Evolutionary conservation across 495 filamentous ascomycete genomes (phyloP).

Genomic region (Tetracladium marchalianum): DNA sequence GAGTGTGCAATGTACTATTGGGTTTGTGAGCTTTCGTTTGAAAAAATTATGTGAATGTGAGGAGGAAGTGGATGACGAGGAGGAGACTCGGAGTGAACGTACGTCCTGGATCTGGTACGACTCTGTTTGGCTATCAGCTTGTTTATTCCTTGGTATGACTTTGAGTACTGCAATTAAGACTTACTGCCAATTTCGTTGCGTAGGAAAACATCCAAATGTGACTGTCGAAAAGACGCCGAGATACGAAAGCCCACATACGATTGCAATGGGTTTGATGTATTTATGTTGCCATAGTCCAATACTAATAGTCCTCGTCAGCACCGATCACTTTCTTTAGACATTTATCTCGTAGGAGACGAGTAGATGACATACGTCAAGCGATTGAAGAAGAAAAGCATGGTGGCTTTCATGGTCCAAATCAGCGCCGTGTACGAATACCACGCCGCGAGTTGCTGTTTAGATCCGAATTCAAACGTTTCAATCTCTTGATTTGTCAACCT

Average conservation of each 20-base stretch:
- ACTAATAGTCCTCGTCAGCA: background rate
- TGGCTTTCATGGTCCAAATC: conserved; percentile 1
- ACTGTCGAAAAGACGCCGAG: background rate
- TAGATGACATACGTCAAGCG: background rate
- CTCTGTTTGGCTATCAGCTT: background rate
- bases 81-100: background rate
- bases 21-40: background rate
- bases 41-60: background rate
- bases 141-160: background rate
- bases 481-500: background rate
- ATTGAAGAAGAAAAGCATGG: conserved; percentile 4
- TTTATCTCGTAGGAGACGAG: background rate
- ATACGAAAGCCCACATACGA: background rate
- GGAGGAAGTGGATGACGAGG: no score
- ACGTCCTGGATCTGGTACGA: conserved; percentile 1
- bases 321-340: no score
- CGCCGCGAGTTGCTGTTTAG: background rate
- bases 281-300: conserved; percentile 2
- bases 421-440: conserved; percentile 3
- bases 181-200: background rate
- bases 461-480: background rate
- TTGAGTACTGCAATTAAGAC: background rate
- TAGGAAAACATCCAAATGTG: conserved; percentile 1
- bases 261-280: background rate
- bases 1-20: background rate